Conservation (phyloP, 257 asterid genomes). For the Capsicum baccatum region DNA sequence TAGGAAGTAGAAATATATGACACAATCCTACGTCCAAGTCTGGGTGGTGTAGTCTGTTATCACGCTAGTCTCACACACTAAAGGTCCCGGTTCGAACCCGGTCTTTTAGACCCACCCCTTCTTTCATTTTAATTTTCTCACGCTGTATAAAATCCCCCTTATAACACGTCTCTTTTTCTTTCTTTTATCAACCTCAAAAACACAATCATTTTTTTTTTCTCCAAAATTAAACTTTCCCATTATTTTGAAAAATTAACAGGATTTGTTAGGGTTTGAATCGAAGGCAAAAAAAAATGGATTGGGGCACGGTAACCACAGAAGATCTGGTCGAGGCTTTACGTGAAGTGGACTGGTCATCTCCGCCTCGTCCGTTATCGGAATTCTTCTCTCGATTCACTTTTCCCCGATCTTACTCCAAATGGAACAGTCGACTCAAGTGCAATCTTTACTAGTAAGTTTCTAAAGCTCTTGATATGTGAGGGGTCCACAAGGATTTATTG, state of each 20-base stretch:
- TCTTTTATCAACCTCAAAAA: neutral
- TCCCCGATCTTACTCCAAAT: slow-evolving; percentile 80
- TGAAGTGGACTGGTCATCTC: slow-evolving; percentile 96
- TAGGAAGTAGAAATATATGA: no score
- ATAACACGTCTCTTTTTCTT: neutral
- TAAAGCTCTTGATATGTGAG: no score
- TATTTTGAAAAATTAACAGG: neutral
- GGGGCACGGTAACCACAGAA: slow-evolving; percentile 90
- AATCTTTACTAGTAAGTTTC: slow-evolving; percentile 76
- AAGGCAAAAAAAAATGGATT: slow-evolving; percentile 59
- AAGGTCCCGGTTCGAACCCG: slow-evolving; percentile 99
- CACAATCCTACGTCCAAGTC: slow-evolving; percentile 37
- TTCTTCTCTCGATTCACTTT: slow-evolving; percentile 86
- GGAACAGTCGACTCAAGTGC: slow-evolving; percentile 99
- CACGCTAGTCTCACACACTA: slow-evolving; percentile 99
- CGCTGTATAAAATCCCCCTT: neutral
- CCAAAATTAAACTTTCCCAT: neutral
- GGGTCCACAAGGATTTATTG: no score
- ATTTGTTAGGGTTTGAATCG: slow-evolving; percentile 44
- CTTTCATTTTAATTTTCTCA: neutral
- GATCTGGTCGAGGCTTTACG: slow-evolving; percentile 92
- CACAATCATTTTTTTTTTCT: neutral
- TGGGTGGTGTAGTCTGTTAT: slow-evolving; percentile 99
- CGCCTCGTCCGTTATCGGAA: slow-evolving; percentile 82
- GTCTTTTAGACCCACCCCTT: slow-evolving; percentile 60